Conservation (phyloP, 257 asterid species). For the Nicotiana tabacum region DNA sequence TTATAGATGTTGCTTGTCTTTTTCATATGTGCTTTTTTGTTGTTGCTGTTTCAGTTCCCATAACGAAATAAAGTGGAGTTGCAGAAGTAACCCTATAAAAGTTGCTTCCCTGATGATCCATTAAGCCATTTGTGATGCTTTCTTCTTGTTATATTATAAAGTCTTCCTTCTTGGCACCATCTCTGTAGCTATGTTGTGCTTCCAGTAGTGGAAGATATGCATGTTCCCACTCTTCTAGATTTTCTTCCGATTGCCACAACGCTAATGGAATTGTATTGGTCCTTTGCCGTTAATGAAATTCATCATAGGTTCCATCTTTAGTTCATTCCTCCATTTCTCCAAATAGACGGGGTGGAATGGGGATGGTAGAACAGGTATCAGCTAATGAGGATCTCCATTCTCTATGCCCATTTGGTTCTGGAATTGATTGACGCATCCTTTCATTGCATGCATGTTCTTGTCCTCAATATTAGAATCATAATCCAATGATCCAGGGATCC, state of each 20-base stretch:
- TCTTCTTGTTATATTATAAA: neutral
- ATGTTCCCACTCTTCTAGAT: neutral
- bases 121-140: neutral
- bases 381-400: neutral
- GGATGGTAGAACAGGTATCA: neutral
- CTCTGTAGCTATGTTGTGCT: neutral
- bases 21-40: neutral
- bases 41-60: neutral
- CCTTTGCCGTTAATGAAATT: neutral
- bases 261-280: neutral
- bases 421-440: neutral
- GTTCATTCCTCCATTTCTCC: neutral
- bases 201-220: neutral
- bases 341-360: neutral
- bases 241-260: neutral
- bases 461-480: neutral
- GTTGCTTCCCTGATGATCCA: neutral
- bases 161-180: neutral
- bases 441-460: neutral
- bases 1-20: neutral
- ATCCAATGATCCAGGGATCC: neutral
- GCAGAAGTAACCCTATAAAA: neutral
- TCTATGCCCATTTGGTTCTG: neutral
- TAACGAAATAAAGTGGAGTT: neutral
- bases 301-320: neutral